Evolutionary conservation across 2,329 filamentous ascomycete genomes (phyloP).

Genomic region (Hypoxylon rubiginosum): DNA sequence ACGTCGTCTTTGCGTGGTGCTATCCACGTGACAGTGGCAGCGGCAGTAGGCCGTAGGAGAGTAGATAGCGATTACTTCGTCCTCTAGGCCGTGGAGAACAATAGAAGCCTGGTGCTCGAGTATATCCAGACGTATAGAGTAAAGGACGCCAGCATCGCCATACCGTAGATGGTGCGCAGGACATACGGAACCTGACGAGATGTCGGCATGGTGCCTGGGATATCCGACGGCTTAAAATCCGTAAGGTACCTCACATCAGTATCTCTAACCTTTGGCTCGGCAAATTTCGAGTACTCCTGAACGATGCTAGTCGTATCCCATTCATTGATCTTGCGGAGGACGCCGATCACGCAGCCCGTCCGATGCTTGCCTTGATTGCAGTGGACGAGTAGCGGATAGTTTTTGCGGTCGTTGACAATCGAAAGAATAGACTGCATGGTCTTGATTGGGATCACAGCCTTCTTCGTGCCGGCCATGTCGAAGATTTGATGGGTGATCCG

Average conservation of each 20-base stretch:
- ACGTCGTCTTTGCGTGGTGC: background rate
- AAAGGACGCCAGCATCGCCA: slow-evolving; percentile 37
- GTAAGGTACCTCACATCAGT: slow-evolving; percentile 71
- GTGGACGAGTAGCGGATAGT: slow-evolving; percentile 87
- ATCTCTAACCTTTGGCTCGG: slow-evolving; percentile 70
- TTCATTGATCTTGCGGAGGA: slow-evolving; percentile 79
- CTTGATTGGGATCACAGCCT: slow-evolving; percentile 74
- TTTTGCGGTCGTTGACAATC: slow-evolving; percentile 77
- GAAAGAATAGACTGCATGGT: slow-evolving; percentile 80
- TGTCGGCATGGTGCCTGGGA: slow-evolving; percentile 39
- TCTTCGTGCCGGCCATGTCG: slow-evolving; percentile 90
- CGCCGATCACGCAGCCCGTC: slow-evolving; percentile 88
- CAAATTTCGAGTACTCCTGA: slow-evolving; percentile 79
- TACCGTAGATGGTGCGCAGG: slow-evolving; percentile 35
- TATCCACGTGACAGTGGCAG: background rate
- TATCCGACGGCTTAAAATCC: slow-evolving; percentile 59
- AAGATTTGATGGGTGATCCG: slow-evolving; percentile 81
- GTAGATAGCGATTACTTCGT: background rate
- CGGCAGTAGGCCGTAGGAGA: background rate
- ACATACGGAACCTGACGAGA: background rate
- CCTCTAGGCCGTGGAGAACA: slow-evolving; percentile 19
- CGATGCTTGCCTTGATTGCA: slow-evolving; percentile 96
- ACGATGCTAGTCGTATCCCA: slow-evolving; percentile 74
- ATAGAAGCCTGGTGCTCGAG: slow-evolving; percentile 25
- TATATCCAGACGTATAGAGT: slow-evolving; percentile 39